Evolutionary conservation across 371 early-diverging fungal species (phyloP).

Genomic region (Haplosporangium sp.): DNA sequence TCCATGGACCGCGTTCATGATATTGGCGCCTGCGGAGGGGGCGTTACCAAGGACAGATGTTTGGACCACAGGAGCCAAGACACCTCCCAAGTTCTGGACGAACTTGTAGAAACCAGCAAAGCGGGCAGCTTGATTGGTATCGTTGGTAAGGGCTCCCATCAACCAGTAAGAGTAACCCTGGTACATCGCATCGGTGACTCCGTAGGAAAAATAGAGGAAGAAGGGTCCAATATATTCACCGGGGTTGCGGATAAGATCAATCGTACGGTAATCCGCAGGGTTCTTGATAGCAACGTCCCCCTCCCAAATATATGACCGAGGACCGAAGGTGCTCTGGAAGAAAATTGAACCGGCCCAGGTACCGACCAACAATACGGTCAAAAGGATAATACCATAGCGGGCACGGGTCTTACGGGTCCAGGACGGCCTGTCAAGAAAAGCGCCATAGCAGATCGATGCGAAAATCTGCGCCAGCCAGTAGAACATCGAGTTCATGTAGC

Average conservation of each 20-base stretch:
- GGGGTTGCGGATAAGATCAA: conserved; percentile 54
- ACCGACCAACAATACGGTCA: conserved; percentile 62
- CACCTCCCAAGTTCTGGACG: conserved; percentile 53
- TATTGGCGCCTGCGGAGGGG: conserved; percentile 29
- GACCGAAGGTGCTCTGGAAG: conserved; percentile 66
- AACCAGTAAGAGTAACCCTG: conserved; percentile 83
- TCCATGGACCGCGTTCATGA: conserved; percentile 5
- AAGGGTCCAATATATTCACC: conserved; percentile 66
- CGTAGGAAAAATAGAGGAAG: conserved; percentile 73
- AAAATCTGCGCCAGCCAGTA: conserved; percentile 81
- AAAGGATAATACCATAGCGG: conserved; percentile 58
- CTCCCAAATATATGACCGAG: neutral
- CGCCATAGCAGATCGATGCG: conserved; percentile 65
- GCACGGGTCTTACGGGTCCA: conserved; percentile 66
- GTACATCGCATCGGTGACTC: conserved; percentile 75
- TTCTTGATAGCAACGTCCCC: conserved; percentile 19
- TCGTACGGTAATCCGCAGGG: conserved; percentile 37
- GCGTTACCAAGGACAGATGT: conserved; percentile 45
- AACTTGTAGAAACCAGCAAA: conserved; percentile 69
- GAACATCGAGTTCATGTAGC: conserved; percentile 73
- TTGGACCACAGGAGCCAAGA: conserved; percentile 52
- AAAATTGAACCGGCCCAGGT: conserved; percentile 74
- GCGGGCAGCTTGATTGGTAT: conserved; percentile 71
- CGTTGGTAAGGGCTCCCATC: conserved; percentile 81
- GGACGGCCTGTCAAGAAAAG: conserved; percentile 62